Evolutionary conservation across 805 yeast species (phyloP).

Genomic region (Saccharomycopsis sp.): DNA sequence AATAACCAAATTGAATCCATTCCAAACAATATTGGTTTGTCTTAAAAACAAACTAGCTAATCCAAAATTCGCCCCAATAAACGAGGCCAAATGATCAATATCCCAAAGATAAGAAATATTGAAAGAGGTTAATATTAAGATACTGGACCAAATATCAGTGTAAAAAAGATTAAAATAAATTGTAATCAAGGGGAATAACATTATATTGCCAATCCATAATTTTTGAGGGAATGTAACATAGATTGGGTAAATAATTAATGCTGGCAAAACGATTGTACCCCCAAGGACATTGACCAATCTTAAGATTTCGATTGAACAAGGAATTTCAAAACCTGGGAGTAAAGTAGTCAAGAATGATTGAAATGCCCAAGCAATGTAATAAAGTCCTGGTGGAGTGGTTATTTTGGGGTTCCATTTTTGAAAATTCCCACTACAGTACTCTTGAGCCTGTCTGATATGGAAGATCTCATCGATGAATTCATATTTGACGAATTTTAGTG

Average conservation of each 20-base stretch:
- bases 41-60: constrained; percentile 62
- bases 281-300: constrained; percentile 59
- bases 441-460: constrained; percentile 71
- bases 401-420: constrained; percentile 76
- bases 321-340: constrained; percentile 20
- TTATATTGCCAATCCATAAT: constrained; percentile 33
- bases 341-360: constrained; percentile 21
- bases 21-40: constrained; percentile 91
- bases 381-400: constrained; percentile 95
- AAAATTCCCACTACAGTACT: constrained; percentile 53
- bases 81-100: constrained; percentile 20
- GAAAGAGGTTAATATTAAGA: constrained; percentile 48
- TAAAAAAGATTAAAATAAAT: constrained; percentile 73
- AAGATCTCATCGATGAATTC: constrained; percentile 57
- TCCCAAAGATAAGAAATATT: constrained; percentile 32
- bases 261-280: constrained; percentile 44
- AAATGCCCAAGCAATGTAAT: constrained; percentile 35
- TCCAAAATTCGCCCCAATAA: constrained; percentile 43
- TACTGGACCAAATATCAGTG: constrained; percentile 89
- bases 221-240: constrained; percentile 31
- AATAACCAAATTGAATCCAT: constrained; percentile 45
- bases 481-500: constrained; percentile 6
- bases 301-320: constrained; percentile 30
- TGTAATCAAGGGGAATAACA: constrained; percentile 59
- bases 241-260: constrained; percentile 31